phyloP scores from a whole-genome alignment of 257 asterid genomes.

The Jacaranda mimosifolia region DNA sequence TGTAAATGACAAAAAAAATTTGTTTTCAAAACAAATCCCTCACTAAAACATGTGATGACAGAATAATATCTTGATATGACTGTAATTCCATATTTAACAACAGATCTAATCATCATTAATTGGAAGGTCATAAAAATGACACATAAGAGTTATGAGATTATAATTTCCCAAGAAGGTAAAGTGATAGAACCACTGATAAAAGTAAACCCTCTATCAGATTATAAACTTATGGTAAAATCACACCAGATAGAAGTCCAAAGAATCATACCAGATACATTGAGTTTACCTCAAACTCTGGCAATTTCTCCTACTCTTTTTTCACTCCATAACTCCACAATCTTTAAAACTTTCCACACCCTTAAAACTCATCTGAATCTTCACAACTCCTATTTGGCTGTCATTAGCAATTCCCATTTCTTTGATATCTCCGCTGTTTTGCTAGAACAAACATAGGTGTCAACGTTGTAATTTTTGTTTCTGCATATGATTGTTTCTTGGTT shows the following conservation, averaged over 20 bases:
- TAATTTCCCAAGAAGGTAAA: constrained; percentile 26
- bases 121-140: constrained; percentile 31
- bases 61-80: too few species aligned
- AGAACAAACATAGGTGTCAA: constrained; percentile 39
- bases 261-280: too few species aligned
- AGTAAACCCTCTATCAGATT: constrained; percentile 26
- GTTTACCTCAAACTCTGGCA: constrained; percentile 9
- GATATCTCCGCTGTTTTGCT: constrained; percentile 34
- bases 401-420: constrained; percentile 26
- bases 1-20: too few species aligned
- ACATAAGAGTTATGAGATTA: constrained; percentile 29
- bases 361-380: neutral
- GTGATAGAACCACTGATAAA: constrained; percentile 30
- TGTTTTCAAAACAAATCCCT: too few species aligned
- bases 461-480: constrained; percentile 41
- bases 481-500: constrained; percentile 33
- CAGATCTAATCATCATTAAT: neutral
- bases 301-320: neutral
- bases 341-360: neutral
- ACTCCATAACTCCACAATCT: too few species aligned
- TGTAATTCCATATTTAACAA: too few species aligned
- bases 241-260: neutral
- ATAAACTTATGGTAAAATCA: constrained; percentile 10
- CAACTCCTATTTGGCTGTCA: constrained; percentile 3
- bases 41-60: too few species aligned